phyloP scores from a whole-genome alignment of 371 early-diverging fungal species.

The Mucor racemosus region DNA sequence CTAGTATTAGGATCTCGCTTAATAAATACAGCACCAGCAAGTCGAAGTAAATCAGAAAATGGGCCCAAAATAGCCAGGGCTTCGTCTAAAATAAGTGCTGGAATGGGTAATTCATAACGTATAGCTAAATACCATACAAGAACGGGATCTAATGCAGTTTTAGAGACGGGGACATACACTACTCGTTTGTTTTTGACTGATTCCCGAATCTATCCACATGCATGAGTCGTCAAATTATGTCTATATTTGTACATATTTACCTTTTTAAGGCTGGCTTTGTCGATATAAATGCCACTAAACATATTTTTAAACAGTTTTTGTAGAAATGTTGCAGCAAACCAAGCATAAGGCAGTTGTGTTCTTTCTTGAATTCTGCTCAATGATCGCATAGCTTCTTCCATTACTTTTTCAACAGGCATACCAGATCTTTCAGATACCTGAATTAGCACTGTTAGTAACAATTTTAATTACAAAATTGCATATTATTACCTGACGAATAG shows the following conservation, averaged over 20 bases:
- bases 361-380: constrained; percentile 35
- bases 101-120: constrained; percentile 38
- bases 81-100: constrained; percentile 33
- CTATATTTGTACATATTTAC: constrained; percentile 13
- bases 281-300: constrained; percentile 33
- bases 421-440: constrained; percentile 36
- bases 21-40: constrained; percentile 36
- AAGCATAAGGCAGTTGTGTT: constrained; percentile 40
- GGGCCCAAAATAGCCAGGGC: constrained; percentile 38
- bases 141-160: constrained; percentile 35
- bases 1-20: constrained; percentile 30
- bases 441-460: no score
- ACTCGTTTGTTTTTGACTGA: constrained; percentile 26
- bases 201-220: constrained; percentile 17
- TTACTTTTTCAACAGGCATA: constrained; percentile 27
- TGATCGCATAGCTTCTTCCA: constrained; percentile 29
- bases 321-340: constrained; percentile 39
- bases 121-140: constrained; percentile 39
- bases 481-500: constrained; percentile 25
- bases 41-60: constrained; percentile 32
- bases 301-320: constrained; percentile 28
- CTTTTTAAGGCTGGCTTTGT: constrained; percentile 19
- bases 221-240: not conserved
- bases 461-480: not conserved
- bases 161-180: constrained; percentile 40